Conservation (phyloP, 192 early-diverging fungal genomes). For the Glomus cerebriforme region DNA sequence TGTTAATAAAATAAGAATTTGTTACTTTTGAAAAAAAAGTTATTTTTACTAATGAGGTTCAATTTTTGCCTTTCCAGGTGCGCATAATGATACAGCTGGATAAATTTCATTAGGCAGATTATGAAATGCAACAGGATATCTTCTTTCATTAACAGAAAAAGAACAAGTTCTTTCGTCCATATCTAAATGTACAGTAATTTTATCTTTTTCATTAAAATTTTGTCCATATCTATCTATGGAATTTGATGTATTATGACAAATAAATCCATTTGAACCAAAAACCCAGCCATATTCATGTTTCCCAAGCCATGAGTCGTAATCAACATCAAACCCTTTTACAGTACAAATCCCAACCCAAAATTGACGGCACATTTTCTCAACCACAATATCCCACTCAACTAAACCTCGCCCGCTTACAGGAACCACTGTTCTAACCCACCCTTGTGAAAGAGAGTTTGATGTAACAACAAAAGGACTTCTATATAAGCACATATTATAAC, state of each 20-base stretch:
- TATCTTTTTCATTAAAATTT: background rate
- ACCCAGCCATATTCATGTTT: background rate
- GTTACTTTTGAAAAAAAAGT: no score
- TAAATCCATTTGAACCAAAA: background rate
- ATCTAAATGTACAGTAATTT: constrained; percentile 26
- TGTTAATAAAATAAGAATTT: no score
- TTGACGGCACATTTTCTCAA: background rate
- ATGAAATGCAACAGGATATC: background rate
- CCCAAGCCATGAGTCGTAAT: constrained; percentile 9
- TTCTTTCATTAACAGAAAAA: constrained; percentile 17
- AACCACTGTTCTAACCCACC: background rate
- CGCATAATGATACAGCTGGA: constrained; percentile 20
- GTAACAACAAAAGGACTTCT: no score
- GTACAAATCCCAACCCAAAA: constrained; percentile 10
- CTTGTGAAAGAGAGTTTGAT: background rate
- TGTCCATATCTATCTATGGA: background rate
- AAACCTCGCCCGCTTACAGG: background rate
- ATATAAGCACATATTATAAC: background rate
- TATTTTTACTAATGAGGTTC: background rate
- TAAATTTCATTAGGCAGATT: constrained; percentile 23
- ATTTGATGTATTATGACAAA: background rate
- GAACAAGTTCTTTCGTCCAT: constrained; percentile 7
- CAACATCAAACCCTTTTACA: background rate
- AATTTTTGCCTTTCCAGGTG: background rate
- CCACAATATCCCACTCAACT: constrained; percentile 2